Percentiles rank a stretch among this genome's conserved stretches.
Conservation (phyloP, 139 green algal species). For the Picocystis salinarum region DNA sequence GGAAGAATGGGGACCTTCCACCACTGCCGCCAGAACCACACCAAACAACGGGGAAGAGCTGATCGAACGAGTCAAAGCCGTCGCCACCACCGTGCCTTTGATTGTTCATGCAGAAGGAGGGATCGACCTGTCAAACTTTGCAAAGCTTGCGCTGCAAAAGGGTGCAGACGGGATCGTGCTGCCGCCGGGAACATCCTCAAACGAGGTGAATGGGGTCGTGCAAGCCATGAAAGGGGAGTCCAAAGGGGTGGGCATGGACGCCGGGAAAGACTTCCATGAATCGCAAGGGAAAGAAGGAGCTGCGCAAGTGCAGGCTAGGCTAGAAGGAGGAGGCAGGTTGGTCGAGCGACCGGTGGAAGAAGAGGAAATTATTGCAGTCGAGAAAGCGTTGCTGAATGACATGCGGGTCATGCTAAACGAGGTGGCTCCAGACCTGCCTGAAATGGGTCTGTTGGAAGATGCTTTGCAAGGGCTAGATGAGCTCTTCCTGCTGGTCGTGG, state of each 20-base stretch:
- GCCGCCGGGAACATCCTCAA: no score
- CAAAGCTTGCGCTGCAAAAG: no score
- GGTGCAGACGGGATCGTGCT: no score
- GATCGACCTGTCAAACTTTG: no score
- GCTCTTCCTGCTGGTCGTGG: slow-evolving; percentile 84
- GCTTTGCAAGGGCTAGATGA: slow-evolving; percentile 60
- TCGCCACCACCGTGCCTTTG: no score
- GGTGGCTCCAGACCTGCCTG: slow-evolving; percentile 8
- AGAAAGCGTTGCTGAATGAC: slow-evolving; percentile 8
- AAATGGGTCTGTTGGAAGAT: slow-evolving; percentile 18
- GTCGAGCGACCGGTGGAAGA: background rate
- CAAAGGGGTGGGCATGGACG: no score
- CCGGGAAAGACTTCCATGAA: no score
- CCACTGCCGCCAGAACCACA: background rate
- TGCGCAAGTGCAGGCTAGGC: background rate
- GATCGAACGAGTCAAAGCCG: no score
- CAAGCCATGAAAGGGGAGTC: no score
- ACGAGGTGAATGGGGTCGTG: no score
- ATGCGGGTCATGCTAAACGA: slow-evolving; percentile 5
- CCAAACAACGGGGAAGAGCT: background rate
- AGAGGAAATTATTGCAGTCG: slow-evolving; percentile 2
- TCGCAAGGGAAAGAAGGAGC: no score
- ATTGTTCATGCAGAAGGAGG: no score
- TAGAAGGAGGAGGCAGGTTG: background rate
- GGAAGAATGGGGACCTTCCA: background rate